Conservation (phyloP, 441 rosid species). For the Corymbia citriodora region DNA sequence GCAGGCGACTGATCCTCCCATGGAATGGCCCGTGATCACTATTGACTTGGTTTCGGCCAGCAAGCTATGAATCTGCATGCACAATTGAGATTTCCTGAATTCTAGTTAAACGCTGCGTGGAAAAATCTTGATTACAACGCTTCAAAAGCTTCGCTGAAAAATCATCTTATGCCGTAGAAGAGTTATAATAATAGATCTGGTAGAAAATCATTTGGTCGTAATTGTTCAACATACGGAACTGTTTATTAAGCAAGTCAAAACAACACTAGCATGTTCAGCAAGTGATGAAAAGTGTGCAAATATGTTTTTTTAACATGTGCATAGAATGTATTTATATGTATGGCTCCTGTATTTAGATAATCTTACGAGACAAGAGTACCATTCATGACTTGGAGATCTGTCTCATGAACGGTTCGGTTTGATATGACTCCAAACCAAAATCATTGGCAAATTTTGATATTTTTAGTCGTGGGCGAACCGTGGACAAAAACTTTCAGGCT, state of each 20-base stretch:
- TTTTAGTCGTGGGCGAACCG: too few relatives aligned
- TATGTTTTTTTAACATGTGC: too few relatives aligned
- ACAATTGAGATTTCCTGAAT: not conserved
- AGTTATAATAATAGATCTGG: accelerated
- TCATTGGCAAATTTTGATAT: not conserved
- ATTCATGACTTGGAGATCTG: not conserved
- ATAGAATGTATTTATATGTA: too few relatives aligned
- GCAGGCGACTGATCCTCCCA: not conserved
- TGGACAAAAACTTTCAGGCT: too few relatives aligned
- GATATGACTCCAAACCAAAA: not conserved
- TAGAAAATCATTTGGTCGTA: not conserved
- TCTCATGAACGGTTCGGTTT: too few relatives aligned
- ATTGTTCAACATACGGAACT: not conserved
- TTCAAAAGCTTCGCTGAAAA: not conserved
- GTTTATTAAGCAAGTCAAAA: not conserved
- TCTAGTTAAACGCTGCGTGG: too few relatives aligned
- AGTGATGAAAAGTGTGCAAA: too few relatives aligned
- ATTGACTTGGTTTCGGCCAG: not conserved
- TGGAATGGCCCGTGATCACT: not conserved
- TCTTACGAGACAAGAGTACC: too few relatives aligned
- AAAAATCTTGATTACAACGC: not conserved
- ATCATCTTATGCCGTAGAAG: not conserved
- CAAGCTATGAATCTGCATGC: not conserved
- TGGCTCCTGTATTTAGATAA: too few relatives aligned
- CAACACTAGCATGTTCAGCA: not conserved